Conservation (phyloP, 73 alveolate species). For the Paraurostyla sp. region DNA sequence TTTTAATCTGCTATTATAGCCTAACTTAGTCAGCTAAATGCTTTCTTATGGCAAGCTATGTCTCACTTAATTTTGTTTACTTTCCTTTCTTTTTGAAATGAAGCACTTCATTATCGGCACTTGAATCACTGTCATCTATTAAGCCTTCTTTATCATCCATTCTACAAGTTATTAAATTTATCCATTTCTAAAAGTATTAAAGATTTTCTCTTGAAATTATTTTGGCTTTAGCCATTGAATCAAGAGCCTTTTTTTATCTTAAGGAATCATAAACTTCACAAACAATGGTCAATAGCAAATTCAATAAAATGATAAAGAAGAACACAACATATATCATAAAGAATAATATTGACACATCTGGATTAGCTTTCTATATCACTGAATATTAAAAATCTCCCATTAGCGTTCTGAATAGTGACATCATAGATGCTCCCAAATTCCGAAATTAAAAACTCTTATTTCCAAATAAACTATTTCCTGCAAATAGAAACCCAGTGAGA, state of each 20-base stretch:
- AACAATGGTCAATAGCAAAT: conserved; percentile 71
- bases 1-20: too few species aligned
- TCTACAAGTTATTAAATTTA: not conserved
- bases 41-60: not conserved
- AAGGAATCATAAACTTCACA: conserved; percentile 34
- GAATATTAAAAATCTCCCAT: conserved; percentile 66
- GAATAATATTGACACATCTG: conserved; percentile 46
- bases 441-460: not conserved
- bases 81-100: not conserved
- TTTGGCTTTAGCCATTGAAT: conserved; percentile 55
- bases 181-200: conserved; percentile 19
- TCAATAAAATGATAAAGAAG: conserved; percentile 63
- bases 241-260: conserved; percentile 19
- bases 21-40: not conserved
- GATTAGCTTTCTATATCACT: conserved; percentile 55
- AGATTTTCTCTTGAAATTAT: conserved; percentile 7
- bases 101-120: not conserved
- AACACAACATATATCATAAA: conserved; percentile 61
- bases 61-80: not conserved
- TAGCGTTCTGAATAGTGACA: conserved; percentile 63
- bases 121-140: not conserved
- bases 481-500: conserved; percentile 19
- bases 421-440: not conserved
- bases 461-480: conserved; percentile 45
- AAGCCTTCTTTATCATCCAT: not conserved